Evolutionary conservation across 2,329 filamentous ascomycete genomes (phyloP).

Genomic region (Aspergillus thermomutatus): DNA sequence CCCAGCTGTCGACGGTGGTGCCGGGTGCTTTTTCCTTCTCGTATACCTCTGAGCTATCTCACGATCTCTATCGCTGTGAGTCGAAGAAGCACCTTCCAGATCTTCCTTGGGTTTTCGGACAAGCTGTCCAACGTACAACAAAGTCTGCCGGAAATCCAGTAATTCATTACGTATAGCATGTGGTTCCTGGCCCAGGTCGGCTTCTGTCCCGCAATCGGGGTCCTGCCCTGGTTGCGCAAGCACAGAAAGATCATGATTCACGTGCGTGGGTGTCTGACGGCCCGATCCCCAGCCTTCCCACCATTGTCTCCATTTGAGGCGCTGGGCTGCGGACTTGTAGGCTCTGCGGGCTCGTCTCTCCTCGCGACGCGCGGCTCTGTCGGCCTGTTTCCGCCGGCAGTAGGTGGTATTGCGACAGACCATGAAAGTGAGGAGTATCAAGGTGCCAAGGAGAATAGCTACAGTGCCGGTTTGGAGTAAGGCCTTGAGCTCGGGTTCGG

Average conservation of each 20-base stretch:
- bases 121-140: conserved; percentile 51
- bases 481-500: conserved; percentile 6
- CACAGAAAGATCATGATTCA: conserved; percentile 19
- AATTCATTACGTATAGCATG: conserved; percentile 49
- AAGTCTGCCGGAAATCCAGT: conserved; percentile 49
- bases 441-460: conserved; percentile 41
- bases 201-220: conserved; percentile 4
- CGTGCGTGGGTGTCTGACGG: conserved; percentile 34
- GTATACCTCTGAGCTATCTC: conserved; percentile 4
- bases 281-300: conserved; percentile 41
- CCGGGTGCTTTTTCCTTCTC: conserved; percentile 8
- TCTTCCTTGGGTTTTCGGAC: conserved; percentile 38
- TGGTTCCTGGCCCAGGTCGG: conserved; percentile 41
- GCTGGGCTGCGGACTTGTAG: conserved; percentile 53
- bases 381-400: conserved; percentile 50
- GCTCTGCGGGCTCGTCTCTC: conserved; percentile 51
- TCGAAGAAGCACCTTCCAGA: conserved; percentile 3
- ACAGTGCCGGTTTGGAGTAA: conserved; percentile 36
- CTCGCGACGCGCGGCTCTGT: conserved; percentile 53
- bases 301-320: conserved; percentile 50
- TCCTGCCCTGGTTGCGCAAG: conserved; percentile 46
- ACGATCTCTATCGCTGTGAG: conserved; percentile 3
- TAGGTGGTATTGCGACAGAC: conserved; percentile 39
- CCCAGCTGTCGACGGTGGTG: conserved; percentile 20
- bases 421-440: conserved; percentile 34